phyloP scores from a whole-genome alignment of 495 filamentous ascomycete genomes.

The Antarctomyces pellizariae region DNA sequence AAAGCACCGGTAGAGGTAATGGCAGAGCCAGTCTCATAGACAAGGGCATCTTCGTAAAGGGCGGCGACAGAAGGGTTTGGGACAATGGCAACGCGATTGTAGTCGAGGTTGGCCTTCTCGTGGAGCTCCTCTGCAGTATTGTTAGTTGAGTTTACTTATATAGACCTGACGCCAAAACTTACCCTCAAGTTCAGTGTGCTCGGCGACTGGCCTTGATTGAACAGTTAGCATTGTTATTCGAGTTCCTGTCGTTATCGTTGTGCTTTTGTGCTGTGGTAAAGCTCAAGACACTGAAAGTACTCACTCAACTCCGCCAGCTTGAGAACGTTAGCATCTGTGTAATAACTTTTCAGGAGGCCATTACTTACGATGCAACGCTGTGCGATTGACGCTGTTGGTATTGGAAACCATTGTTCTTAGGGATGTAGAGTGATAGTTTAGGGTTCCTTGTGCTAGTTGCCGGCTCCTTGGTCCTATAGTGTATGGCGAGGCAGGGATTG shows the following conservation, averaged over 20 bases:
- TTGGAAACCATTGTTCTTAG: slow-evolving; percentile 40
- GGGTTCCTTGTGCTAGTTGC: slow-evolving; percentile 12
- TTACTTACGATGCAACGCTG: slow-evolving; percentile 26
- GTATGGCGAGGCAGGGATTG: no score
- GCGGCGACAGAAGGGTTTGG: slow-evolving; percentile 39
- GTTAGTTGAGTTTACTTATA: no score
- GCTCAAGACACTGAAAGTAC: slow-evolving; percentile 14
- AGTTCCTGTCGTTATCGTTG: slow-evolving; percentile 2
- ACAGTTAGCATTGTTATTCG: slow-evolving; percentile 17
- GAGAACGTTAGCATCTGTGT: slow-evolving; percentile 10
- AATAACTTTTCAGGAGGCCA: neutral
- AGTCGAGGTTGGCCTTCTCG: slow-evolving; percentile 97
- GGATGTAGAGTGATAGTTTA: slow-evolving; percentile 37
- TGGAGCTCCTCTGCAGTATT: slow-evolving; percentile 97
- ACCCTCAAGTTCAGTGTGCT: slow-evolving; percentile 92
- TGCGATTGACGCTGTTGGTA: slow-evolving; percentile 69
- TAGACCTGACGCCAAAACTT: no score
- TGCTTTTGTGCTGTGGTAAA: slow-evolving; percentile 9
- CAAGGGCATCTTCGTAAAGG: slow-evolving; percentile 95
- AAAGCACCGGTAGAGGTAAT: slow-evolving; percentile 89
- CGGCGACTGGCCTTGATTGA: slow-evolving; percentile 40
- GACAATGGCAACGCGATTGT: slow-evolving; percentile 94
- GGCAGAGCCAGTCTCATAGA: slow-evolving; percentile 93
- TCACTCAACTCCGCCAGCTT: slow-evolving; percentile 83
- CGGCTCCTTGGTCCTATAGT: slow-evolving; percentile 23